phyloP scores from a whole-genome alignment of 2,329 filamentous ascomycete species.

The Zasmidium citrigriseum region DNA sequence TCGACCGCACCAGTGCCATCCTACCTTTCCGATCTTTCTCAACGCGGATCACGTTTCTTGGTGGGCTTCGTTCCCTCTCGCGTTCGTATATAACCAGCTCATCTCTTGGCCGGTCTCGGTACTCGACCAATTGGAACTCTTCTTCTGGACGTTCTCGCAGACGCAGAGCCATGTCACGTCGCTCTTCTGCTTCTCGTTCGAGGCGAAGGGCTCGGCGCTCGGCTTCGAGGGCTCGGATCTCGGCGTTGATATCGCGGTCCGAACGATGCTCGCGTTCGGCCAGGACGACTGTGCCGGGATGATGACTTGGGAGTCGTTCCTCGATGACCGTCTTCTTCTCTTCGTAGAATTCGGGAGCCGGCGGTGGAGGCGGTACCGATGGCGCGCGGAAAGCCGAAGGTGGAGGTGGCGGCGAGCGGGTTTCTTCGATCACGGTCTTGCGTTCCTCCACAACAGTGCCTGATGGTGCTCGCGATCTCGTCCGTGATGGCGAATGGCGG shows the following conservation, averaged over 20 bases:
- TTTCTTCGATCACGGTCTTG: slow-evolving; percentile 33
- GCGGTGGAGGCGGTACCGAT: slow-evolving; percentile 18
- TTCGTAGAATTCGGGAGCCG: slow-evolving; percentile 32
- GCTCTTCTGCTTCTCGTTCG: slow-evolving; percentile 54
- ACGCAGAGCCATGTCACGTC: slow-evolving; percentile 40
- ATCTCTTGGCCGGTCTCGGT: slow-evolving; percentile 60
- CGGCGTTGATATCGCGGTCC: slow-evolving; percentile 68
- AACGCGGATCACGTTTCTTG: slow-evolving; percentile 64
- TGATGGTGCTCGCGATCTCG: slow-evolving; percentile 24
- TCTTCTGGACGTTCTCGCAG: slow-evolving; percentile 50
- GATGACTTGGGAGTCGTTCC: slow-evolving; percentile 26
- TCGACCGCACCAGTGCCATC: slow-evolving; percentile 81
- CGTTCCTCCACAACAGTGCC: slow-evolving; percentile 30
- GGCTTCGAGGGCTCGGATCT: slow-evolving; percentile 71
- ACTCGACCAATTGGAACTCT: slow-evolving; percentile 47
- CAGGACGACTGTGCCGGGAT: slow-evolving; percentile 22
- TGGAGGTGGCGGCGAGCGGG: slow-evolving; percentile 22
- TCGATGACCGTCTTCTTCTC: slow-evolving; percentile 33
- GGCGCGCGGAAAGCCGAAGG: slow-evolving; percentile 14
- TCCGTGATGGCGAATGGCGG: slow-evolving; percentile 23
- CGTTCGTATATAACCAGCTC: slow-evolving; percentile 58
- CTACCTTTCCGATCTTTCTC: slow-evolving; percentile 95
- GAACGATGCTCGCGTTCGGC: slow-evolving; percentile 30
- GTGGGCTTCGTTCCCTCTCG: slow-evolving; percentile 38
- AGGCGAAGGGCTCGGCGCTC: slow-evolving; percentile 61